phyloP scores from a whole-genome alignment of 1,139 yeast genomes.

The Spathaspora sp. region DNA sequence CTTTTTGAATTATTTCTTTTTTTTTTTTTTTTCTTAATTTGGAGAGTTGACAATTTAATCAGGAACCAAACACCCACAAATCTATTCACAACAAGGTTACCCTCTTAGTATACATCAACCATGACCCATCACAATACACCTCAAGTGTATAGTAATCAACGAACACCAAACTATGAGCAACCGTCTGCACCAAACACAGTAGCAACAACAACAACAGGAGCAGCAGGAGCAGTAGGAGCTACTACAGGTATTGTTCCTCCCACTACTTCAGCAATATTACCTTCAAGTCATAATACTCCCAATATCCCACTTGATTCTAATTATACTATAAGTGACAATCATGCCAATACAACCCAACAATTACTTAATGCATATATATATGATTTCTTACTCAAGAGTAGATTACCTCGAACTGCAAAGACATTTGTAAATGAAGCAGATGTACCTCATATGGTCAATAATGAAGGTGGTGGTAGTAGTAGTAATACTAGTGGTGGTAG shows the following conservation, averaged over 20 bases:
- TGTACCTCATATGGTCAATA: conserved; percentile 27
- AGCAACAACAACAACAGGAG: background rate
- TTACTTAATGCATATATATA: conserved; percentile 81
- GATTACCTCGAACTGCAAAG: conserved; percentile 69
- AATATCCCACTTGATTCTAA: conserved; percentile 13
- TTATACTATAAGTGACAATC: conserved; percentile 42
- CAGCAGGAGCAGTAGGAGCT: background rate
- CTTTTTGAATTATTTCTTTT: conserved; percentile 1
- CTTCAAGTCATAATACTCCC: background rate
- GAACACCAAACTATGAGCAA: background rate
- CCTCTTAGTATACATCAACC: background rate
- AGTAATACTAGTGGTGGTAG: background rate
- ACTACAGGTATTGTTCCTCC: background rate
- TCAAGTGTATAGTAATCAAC: background rate
- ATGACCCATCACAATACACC: conserved; percentile 6
- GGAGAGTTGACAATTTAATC: too few relatives aligned
- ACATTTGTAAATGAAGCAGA: conserved; percentile 76
- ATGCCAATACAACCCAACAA: conserved; percentile 60
- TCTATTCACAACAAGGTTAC: background rate
- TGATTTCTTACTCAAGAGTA: conserved; percentile 78
- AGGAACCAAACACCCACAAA: too few relatives aligned
- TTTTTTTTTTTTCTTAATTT: conserved; percentile 1
- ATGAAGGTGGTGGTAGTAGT: conserved; percentile 13
- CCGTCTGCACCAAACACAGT: background rate
- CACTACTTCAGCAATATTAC: background rate